Percentiles rank a stretch among this genome's conserved stretches.
Evolutionary conservation across 2,329 filamentous ascomycete species (phyloP).

Genomic region (Sphaerostilbella broomeana): DNA sequence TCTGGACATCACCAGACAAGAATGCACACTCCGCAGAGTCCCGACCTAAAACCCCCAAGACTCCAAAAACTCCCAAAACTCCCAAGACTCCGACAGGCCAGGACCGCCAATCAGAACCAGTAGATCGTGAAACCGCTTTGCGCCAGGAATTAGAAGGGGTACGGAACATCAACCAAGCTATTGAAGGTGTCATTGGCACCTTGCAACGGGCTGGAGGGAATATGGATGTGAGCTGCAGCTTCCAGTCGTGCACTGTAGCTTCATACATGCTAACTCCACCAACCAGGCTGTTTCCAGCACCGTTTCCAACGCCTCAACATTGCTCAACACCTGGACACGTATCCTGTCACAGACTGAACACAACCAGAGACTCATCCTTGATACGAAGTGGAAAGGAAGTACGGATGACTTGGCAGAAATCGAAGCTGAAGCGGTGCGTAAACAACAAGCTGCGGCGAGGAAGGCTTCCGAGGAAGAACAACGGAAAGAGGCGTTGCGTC

Average conservation of each 20-base stretch:
- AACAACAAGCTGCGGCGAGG: constrained; percentile 71
- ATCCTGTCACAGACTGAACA: constrained; percentile 97
- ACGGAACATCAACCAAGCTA: constrained; percentile 77
- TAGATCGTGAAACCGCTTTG: constrained; percentile 65
- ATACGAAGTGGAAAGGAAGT: constrained; percentile 84
- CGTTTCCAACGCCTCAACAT: constrained; percentile 76
- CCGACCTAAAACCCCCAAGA: constrained; percentile 32
- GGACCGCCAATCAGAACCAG: constrained; percentile 38
- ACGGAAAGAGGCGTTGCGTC: constrained; percentile 62
- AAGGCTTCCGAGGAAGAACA: constrained; percentile 72
- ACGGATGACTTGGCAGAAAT: constrained; percentile 79
- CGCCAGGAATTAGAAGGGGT: constrained; percentile 76
- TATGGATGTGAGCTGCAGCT: constrained; percentile 56
- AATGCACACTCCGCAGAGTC: constrained; percentile 23
- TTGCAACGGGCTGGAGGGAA: constrained; percentile 67
- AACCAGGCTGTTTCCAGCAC: constrained; percentile 73
- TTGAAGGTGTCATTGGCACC: constrained; percentile 70
- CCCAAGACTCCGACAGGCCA: constrained; percentile 38
- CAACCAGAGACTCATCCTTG: constrained; percentile 84
- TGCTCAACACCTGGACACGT: constrained; percentile 91
- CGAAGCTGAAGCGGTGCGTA: constrained; percentile 69
- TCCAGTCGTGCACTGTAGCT: background rate
- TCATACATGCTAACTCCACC: background rate
- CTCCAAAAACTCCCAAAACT: constrained; percentile 43
- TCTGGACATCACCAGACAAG: constrained; percentile 40